Conservation (phyloP, 805 yeast species). For the Scheffersomyces ergatensis region DNA sequence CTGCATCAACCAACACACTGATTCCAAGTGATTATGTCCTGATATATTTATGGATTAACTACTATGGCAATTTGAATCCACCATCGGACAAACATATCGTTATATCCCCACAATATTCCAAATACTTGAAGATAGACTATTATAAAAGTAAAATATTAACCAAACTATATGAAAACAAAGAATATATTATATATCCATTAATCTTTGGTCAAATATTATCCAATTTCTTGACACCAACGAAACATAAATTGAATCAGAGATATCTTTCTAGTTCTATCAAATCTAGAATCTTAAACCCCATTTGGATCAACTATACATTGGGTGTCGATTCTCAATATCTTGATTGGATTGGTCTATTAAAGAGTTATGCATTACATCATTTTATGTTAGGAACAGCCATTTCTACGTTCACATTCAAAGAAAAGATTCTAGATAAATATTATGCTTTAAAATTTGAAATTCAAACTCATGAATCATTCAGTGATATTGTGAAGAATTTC, state of each 20-base stretch:
- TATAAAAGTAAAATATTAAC: conserved; percentile 16
- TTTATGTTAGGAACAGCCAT: conserved; percentile 14
- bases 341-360: conserved; percentile 26
- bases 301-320: conserved; percentile 38
- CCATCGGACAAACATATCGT: conserved; percentile 28
- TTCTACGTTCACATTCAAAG: conserved; percentile 17
- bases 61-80: conserved; percentile 28
- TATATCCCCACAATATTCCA: conserved; percentile 24
- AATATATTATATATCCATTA: conserved; percentile 30
- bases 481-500: conserved; percentile 14
- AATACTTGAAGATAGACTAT: conserved; percentile 20
- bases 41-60: conserved; percentile 30
- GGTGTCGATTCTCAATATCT: conserved; percentile 21
- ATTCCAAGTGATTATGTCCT: conserved; percentile 39
- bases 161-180: conserved; percentile 26
- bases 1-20: conserved; percentile 18
- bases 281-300: conserved; percentile 31
- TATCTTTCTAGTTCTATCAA: conserved; percentile 33
- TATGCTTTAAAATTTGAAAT: conserved; percentile 17
- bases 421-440: conserved; percentile 18
- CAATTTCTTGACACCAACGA: conserved; percentile 40
- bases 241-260: conserved; percentile 30
- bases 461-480: conserved; percentile 7
- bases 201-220: conserved; percentile 39
- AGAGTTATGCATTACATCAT: conserved; percentile 26